Percentiles rank a stretch among this genome's conserved stretches.
Conservation (phyloP, 2,329 filamentous ascomycete genomes). For the Diaporthe longicolla region DNA sequence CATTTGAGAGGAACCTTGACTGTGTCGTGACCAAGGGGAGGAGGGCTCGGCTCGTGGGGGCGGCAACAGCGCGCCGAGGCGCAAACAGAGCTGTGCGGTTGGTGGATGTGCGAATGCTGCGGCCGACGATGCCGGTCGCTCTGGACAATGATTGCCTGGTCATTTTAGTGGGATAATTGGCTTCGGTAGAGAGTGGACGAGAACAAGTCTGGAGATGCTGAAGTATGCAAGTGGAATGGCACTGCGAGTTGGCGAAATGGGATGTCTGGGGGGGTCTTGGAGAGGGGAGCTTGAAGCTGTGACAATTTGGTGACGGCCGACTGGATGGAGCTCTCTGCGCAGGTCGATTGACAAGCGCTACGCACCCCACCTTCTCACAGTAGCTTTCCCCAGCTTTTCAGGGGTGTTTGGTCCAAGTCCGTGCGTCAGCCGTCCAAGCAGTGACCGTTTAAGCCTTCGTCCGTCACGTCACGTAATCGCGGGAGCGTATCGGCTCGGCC, state of each 20-base stretch:
- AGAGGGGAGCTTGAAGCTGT: conserved; percentile 29
- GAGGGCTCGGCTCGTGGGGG: background rate
- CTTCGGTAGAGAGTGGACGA: background rate
- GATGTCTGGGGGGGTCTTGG: background rate
- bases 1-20: conserved; percentile 50
- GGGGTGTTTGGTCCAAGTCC: conserved; percentile 18
- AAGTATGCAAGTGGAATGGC: background rate
- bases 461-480: conserved; percentile 25
- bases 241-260: background rate
- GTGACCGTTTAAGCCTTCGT: conserved; percentile 8
- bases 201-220: background rate
- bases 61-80: conserved; percentile 16
- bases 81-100: conserved; percentile 31
- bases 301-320: background rate
- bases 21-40: background rate
- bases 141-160: conserved; percentile 40
- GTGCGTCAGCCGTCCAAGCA: conserved; percentile 4
- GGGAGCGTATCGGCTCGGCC: conserved; percentile 8
- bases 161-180: conserved; percentile 27
- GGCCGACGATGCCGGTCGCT: conserved; percentile 31
- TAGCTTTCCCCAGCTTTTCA: conserved; percentile 43
- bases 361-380: conserved; percentile 15
- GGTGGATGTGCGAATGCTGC: conserved; percentile 36
- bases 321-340: conserved; percentile 1
- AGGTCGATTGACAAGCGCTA: background rate